Evolutionary conservation across 2,329 filamentous ascomycete genomes (phyloP).

Genomic region (Keithomyces neogunnii): DNA sequence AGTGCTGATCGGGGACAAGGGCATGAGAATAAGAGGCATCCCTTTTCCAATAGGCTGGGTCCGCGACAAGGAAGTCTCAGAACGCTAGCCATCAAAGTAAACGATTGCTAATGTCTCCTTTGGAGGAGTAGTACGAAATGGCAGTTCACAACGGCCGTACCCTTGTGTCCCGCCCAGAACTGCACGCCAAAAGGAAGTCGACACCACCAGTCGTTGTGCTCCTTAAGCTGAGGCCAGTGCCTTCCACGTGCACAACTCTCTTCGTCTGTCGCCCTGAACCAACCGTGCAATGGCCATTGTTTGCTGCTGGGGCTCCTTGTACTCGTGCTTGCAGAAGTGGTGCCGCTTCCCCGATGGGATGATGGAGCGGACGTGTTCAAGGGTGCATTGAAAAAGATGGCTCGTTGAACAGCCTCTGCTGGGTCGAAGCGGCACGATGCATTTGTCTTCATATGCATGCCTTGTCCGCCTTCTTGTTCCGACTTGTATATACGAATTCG

Average conservation of each 20-base stretch:
- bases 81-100: no score
- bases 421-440: background rate
- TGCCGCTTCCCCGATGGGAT: background rate
- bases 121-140: no score
- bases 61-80: no score
- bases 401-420: background rate
- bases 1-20: no score
- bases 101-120: no score
- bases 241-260: background rate
- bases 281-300: conserved; percentile 1
- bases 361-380: background rate
- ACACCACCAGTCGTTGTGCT: background rate
- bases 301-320: background rate
- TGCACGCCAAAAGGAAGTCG: no score
- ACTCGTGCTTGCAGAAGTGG: no score
- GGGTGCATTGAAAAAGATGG: background rate
- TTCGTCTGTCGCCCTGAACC: background rate
- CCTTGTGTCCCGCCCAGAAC: background rate
- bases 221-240: background rate
- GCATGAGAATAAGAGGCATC: no score
- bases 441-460: background rate
- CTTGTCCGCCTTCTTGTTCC: background rate
- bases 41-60: no score
- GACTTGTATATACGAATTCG: background rate
- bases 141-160: background rate